Base-by-base conservation (phyloP, 2,329 filamentous ascomycete species). In the Juglanconis juglandina region DNA sequence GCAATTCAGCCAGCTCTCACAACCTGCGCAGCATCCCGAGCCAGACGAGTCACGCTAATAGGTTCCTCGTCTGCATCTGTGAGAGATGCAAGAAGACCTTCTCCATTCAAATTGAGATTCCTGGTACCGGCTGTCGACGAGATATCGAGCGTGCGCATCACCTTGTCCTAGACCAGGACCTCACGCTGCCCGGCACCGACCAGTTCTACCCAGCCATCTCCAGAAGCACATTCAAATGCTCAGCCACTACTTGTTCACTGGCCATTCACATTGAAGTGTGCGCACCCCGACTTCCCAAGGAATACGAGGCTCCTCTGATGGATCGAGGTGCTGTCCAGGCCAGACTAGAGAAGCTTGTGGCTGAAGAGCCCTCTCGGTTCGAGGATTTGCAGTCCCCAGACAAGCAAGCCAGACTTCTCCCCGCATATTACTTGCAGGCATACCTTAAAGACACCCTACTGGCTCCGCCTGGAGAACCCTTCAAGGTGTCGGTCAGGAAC, bases 331-430 rank as follows among this genome's bases (percentile, higher is more conserved):
- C 80, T 42, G 79, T 83, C 47, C 66, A 66, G 14, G 63, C 70
- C 33, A 76, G 77, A 37, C 67, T 83, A 3, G 66, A 56, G 4
- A 37, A 69, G 1, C 55, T 67, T 1, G 77, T 79, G 1, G 69
- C 72, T 35, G 66, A 76, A 7, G 81, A 86, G 37, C 80, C 81
- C 0, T 72, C 71, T 0, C 74, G 84, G 7, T 86, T 81, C 63
- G 69, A 73, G 4, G 75, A 76, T 24, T 72, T 79, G 1, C 70
- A 73, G 2, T 71, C 77, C 13, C 37, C 46, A 30, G 62, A 64
- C 11, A 62, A 55, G 34, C 53, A 57, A 8, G 39, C 44, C 9
- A 62, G 59, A n/a, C 60, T 62, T 6, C 41, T 62, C 5, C 62
- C 62, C 13, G 58, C 53, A 35, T 56, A 60, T 41, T 64, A 64